These are phyloP conservation scores for Scutellaria galericulata DNA, from an alignment of 257 asterid species.

Conservation along the genomic window DNA sequence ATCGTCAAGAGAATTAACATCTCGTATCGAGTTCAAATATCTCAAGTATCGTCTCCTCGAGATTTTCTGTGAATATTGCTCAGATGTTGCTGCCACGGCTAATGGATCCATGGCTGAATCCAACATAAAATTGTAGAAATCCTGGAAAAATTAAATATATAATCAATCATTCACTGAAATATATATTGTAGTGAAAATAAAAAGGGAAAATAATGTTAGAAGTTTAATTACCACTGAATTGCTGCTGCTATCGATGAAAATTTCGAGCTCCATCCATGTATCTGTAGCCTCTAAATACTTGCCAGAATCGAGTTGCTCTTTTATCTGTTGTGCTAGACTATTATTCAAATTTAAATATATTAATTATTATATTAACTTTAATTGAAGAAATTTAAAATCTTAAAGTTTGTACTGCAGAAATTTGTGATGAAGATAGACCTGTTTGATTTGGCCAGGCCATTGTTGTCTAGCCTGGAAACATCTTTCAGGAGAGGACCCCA, in stretches of 20 bases:
- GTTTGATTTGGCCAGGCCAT: conserved; percentile 67
- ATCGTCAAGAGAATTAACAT: conserved; percentile 53
- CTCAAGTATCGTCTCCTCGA: conserved; percentile 60
- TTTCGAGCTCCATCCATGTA: conserved; percentile 67
- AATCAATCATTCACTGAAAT: neutral
- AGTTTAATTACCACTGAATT: conserved; percentile 60
- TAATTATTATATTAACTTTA: no score
- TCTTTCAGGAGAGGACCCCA: conserved; percentile 98
- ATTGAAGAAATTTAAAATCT: no score
- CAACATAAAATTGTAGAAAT: conserved; percentile 86
- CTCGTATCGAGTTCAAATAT: conserved; percentile 59
- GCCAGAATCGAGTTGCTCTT: conserved; percentile 53
- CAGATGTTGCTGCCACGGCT: conserved; percentile 53
- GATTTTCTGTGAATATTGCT: conserved; percentile 42
- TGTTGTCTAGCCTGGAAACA: conserved; percentile 78
- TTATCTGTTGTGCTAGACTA: conserved; percentile 73
- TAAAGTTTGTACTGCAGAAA: neutral
- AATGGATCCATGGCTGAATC: conserved; percentile 77
- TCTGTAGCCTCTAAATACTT: conserved; percentile 65
- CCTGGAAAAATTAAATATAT: conserved; percentile 41
- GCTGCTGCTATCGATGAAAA: conserved; percentile 48
- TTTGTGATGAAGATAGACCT: conserved; percentile 48
- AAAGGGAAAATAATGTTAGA: no score
- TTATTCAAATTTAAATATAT: neutral
- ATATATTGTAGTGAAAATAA: neutral